These are phyloP conservation scores for Sergeia podlipaevii DNA, from an alignment of 208 protist genomes.

Conservation along the genomic window DNA sequence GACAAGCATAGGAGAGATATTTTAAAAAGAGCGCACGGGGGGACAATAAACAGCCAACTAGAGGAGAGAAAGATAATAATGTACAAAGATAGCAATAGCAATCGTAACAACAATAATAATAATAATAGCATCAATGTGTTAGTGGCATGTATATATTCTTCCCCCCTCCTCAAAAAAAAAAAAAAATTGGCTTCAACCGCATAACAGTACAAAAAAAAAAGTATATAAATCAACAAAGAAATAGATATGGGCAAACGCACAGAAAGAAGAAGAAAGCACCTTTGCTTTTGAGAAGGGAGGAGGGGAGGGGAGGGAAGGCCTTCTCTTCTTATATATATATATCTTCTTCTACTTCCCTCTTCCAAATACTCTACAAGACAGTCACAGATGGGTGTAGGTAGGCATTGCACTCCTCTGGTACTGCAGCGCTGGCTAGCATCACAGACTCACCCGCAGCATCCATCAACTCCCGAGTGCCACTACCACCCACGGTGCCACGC, in stretches of 20 bases:
- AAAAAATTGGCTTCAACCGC: not conserved
- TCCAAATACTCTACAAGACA: conserved; percentile 15
- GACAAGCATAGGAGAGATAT: too few relatives aligned
- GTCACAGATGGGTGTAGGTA: conserved; percentile 24
- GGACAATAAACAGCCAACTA: too few relatives aligned
- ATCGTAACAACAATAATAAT: conserved; percentile 7
- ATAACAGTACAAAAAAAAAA: not conserved
- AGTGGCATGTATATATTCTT: too few relatives aligned
- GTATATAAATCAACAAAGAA: not conserved
- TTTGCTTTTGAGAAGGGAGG: too few relatives aligned
- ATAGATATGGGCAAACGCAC: not conserved
- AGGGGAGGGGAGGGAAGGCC: too few relatives aligned
- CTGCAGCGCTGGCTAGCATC: conserved; percentile 34
- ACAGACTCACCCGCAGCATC: conserved; percentile 30
- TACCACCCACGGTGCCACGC: not conserved
- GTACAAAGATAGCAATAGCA: too few relatives aligned
- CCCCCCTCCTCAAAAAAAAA: too few relatives aligned
- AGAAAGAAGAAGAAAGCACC: not conserved
- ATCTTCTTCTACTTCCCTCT: too few relatives aligned
- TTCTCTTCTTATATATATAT: too few relatives aligned
- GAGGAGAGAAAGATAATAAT: too few relatives aligned
- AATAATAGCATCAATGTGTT: not conserved
- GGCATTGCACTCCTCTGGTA: conserved; percentile 37
- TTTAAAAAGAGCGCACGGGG: too few relatives aligned
- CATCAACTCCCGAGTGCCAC: not conserved